Conservation (phyloP, 805 yeast species). For the Starmerella asiatica region DNA sequence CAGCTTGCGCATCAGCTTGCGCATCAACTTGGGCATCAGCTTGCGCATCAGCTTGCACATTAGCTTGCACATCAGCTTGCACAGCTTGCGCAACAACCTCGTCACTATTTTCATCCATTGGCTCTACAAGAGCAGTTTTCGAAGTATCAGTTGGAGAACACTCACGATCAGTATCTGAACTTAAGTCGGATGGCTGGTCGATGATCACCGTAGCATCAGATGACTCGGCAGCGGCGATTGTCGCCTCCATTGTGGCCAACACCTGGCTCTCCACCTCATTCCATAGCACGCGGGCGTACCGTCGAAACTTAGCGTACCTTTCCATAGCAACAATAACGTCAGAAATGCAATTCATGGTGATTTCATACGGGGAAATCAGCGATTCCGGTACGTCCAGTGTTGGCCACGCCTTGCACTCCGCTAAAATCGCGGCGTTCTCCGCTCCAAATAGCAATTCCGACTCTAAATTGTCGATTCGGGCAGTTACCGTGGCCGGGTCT, state of each 20-base stretch:
- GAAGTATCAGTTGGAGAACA: too few relatives aligned
- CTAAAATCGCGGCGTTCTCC: conserved; percentile 6
- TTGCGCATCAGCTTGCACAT: too few relatives aligned
- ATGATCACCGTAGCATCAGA: conserved; percentile 13
- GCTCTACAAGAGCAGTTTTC: too few relatives aligned
- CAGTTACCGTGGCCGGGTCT: conserved; percentile 18
- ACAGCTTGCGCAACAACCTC: too few relatives aligned
- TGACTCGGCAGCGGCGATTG: conserved; percentile 18
- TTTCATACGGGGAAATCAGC: conserved; percentile 1
- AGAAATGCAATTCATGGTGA: conserved; percentile 2
- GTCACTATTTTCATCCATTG: too few relatives aligned
- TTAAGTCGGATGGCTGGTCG: conserved; percentile 6
- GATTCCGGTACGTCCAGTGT: conserved; percentile 3
- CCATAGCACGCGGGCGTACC: conserved; percentile 16
- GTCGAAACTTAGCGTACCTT: conserved; percentile 11
- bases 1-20: too few relatives aligned
- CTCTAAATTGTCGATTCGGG: neutral
- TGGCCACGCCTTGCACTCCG: conserved; percentile 2
- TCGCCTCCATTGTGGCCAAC: conserved; percentile 15
- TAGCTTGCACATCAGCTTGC: too few relatives aligned
- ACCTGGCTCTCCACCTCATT: conserved; percentile 18
- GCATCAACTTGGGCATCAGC: too few relatives aligned
- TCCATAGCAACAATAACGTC: conserved; percentile 10
- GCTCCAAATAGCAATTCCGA: conserved; percentile 5
- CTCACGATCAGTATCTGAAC: too few relatives aligned